Evolutionary conservation across 2,329 filamentous ascomycete species (phyloP).

Genomic region (Torrubiellomyces zombiae): DNA sequence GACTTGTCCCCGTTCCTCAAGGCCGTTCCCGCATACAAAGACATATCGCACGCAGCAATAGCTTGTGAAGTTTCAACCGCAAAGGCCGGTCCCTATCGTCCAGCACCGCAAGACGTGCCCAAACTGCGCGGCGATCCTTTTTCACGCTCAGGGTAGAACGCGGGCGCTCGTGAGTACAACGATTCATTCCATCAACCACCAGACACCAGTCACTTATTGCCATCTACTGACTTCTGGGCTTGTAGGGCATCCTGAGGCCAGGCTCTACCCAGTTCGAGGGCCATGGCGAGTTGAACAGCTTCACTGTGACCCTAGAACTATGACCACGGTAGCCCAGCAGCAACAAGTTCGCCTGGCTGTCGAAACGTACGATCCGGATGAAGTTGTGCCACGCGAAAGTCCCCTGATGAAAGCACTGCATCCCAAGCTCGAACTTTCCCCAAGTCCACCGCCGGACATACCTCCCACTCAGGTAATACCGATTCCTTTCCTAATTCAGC

Average conservation of each 20-base stretch:
- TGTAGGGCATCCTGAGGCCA: constrained; percentile 3
- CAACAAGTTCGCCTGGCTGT: constrained; percentile 11
- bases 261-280: constrained; percentile 7
- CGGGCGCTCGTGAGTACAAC: neutral
- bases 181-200: neutral
- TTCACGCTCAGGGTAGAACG: too few species aligned
- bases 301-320: constrained; percentile 15
- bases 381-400: constrained; percentile 22
- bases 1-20: too few species aligned
- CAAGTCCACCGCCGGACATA: constrained; percentile 20
- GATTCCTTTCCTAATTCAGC: constrained; percentile 14
- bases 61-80: too few species aligned
- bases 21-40: too few species aligned
- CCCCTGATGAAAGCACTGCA: constrained; percentile 20
- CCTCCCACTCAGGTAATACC: constrained; percentile 18
- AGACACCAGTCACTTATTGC: neutral
- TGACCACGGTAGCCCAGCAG: constrained; percentile 22
- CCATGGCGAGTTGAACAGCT: constrained; percentile 18
- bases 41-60: too few species aligned
- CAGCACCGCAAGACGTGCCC: too few species aligned
- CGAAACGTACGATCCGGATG: constrained; percentile 28
- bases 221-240: neutral
- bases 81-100: too few species aligned
- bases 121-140: too few species aligned
- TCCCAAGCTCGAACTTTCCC: constrained; percentile 15